These are phyloP conservation scores for Agastache rugosa DNA, from an alignment of 257 asterid genomes.

Conservation along the genomic window DNA sequence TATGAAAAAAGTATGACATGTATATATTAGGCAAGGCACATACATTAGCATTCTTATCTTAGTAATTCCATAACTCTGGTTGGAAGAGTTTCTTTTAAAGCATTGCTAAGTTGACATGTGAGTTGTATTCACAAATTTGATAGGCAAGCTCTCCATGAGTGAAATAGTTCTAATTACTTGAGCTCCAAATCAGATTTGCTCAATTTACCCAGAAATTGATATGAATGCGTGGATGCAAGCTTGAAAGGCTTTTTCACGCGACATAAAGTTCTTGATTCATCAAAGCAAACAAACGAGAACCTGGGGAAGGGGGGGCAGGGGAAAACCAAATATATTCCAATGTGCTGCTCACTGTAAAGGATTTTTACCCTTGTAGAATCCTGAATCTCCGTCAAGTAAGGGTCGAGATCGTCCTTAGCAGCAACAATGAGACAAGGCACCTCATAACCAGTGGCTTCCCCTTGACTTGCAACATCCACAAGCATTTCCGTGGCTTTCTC, in stretches of 20 bases:
- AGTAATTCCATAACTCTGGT: background rate
- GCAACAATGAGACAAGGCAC: slow-evolving; percentile 95
- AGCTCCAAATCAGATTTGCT: background rate
- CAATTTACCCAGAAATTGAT: background rate
- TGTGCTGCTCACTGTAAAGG: slow-evolving; percentile 8
- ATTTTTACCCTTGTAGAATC: slow-evolving; percentile 88
- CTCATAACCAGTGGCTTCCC: slow-evolving; percentile 92
- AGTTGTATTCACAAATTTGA: background rate
- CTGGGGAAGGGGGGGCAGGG: background rate
- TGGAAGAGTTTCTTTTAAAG: background rate
- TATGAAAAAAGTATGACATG: background rate
- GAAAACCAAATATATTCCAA: background rate
- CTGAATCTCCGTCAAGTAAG: slow-evolving; percentile 82
- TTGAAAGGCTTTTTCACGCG: slow-evolving; percentile 3
- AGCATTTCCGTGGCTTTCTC: slow-evolving; percentile 86
- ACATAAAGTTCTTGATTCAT: slow-evolving; percentile 26
- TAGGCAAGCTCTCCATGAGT: background rate
- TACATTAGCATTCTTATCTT: background rate
- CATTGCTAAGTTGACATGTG: background rate
- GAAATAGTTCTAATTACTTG: slow-evolving; percentile 18
- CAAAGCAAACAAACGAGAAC: background rate
- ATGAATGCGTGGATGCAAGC: slow-evolving; percentile 23
- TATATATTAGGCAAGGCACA: slow-evolving; percentile 3
- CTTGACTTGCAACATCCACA: slow-evolving; percentile 87
- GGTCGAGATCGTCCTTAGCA: slow-evolving; percentile 91